These are phyloP conservation scores for Huntiella abstrusa DNA, from an alignment of 2,329 filamentous ascomycete genomes.

Conservation along the genomic window DNA sequence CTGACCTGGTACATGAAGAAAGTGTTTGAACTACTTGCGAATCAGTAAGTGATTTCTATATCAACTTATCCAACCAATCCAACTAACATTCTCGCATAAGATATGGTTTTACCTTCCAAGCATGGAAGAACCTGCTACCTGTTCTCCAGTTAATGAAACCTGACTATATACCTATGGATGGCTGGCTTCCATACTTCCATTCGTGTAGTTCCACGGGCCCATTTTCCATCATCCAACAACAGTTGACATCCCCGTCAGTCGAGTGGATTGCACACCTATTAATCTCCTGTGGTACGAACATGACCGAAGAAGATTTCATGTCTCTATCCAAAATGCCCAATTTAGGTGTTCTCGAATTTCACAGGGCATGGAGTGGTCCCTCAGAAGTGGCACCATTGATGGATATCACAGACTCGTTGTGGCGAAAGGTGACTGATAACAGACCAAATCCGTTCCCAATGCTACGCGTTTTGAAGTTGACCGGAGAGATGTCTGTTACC, in stretches of 20 bases:
- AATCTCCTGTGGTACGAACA: slow-evolving; percentile 20
- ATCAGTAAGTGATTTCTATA: background rate
- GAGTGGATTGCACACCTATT: slow-evolving; percentile 25
- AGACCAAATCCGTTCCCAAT: slow-evolving; percentile 24
- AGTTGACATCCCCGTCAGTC: slow-evolving; percentile 14
- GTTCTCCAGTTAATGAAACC: background rate
- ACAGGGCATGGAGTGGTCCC: slow-evolving; percentile 17
- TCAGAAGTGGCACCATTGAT: slow-evolving; percentile 16
- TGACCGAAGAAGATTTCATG: slow-evolving; percentile 23
- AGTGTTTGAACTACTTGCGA: background rate
- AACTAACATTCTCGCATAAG: background rate
- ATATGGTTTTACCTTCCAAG: slow-evolving; percentile 5
- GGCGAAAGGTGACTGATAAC: slow-evolving; percentile 27
- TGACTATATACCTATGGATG: background rate
- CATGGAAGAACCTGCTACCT: slow-evolving; percentile 1
- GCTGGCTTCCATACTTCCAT: slow-evolving; percentile 6
- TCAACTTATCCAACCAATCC: background rate
- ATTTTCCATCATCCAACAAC: background rate
- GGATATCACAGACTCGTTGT: slow-evolving; percentile 25
- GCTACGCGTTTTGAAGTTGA: slow-evolving; percentile 28
- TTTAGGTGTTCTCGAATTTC: slow-evolving; percentile 28
- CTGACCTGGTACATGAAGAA: background rate
- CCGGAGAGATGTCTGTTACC: slow-evolving; percentile 22
- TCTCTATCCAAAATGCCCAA: slow-evolving; percentile 25
- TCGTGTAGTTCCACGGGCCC: slow-evolving; percentile 4